Evolutionary conservation across 805 yeast genomes (phyloP).

Genomic region (Komagataella mondaviorum): DNA sequence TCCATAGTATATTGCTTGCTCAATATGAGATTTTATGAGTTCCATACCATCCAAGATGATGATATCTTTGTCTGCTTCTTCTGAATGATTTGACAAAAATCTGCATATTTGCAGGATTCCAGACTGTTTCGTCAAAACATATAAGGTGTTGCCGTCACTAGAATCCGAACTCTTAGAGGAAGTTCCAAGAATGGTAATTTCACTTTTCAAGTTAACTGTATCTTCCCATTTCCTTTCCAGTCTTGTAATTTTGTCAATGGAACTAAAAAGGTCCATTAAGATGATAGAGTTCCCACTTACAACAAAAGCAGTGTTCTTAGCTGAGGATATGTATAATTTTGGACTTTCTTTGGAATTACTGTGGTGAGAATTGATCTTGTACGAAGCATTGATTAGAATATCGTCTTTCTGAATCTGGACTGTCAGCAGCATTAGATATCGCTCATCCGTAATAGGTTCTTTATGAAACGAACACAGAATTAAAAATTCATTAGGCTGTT

Average conservation of each 20-base stretch:
- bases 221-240: slow-evolving; percentile 68
- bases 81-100: slow-evolving; percentile 7
- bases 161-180: slow-evolving; percentile 19
- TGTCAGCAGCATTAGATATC: slow-evolving; percentile 37
- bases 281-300: slow-evolving; percentile 48
- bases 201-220: slow-evolving; percentile 39
- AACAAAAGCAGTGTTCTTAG: slow-evolving; percentile 42
- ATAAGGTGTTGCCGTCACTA: slow-evolving; percentile 3
- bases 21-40: slow-evolving; percentile 59
- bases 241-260: slow-evolving; percentile 11
- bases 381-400: slow-evolving; percentile 46
- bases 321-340: slow-evolving; percentile 39
- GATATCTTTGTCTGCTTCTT: not conserved
- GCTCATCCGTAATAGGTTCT: slow-evolving; percentile 15
- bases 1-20: slow-evolving; percentile 69
- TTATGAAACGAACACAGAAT: slow-evolving; percentile 31
- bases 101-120: slow-evolving; percentile 55
- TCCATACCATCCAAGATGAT: not conserved
- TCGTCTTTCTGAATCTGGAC: slow-evolving; percentile 36
- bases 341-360: slow-evolving; percentile 23
- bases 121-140: slow-evolving; percentile 33
- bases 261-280: slow-evolving; percentile 42
- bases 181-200: slow-evolving; percentile 41
- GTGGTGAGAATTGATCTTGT: slow-evolving; percentile 41
- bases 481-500: slow-evolving; percentile 24